Base-by-base conservation (phyloP, 495 filamentous ascomycete genomes). In the Rhizodiscina lignyota region DNA sequence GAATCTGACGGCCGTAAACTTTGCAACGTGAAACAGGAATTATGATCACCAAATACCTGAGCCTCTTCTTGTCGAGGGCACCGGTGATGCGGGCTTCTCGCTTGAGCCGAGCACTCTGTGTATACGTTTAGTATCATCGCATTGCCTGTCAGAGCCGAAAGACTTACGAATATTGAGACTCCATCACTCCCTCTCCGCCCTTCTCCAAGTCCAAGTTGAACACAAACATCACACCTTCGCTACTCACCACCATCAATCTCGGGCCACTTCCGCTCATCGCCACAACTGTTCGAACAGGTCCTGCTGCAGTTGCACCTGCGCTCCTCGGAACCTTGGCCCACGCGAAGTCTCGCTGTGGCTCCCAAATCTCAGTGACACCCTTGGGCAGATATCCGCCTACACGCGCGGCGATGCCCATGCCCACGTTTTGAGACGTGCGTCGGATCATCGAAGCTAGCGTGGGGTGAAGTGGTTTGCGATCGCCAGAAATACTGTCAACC, bases 241-340 rank as follows among this genome's bases (percentile, higher is more conserved):
- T 93, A 2, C 89, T 96, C 10, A 94, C 91, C 1, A 96, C 83
- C 87, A 96, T 94, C 19, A 97, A 80, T 46, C 94, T 84, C 0
- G 91, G 89, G 10, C 77, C 82, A 47, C 72, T 87, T 46, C 71
- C 86, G 47, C 83, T 93, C 75, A 97, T 84, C 4, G 91, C 89
- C 24, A 96, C 89, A 19, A 96, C 91, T 40, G 84, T 94, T 41
- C 75, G 58, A 13, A 91, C 28, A 40, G 58, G 49, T 24, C 48
- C 16, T 8, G 8, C 30, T n/a, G 51, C 49, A 11, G 62, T 60
- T 5, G 52, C 54, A 30, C 59, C 55, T 17, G 48, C 46, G 20
- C 49, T 54, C 48, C 77, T 80, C n/a, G 89, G 89, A 18, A 97
- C 66, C 54, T 86, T 93, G 47, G 94, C 77, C 67, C 81, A 94